Evolutionary conservation across 768 basidiomycete genomes (phyloP).

Genomic region (Xerocomellus dryophilus): DNA sequence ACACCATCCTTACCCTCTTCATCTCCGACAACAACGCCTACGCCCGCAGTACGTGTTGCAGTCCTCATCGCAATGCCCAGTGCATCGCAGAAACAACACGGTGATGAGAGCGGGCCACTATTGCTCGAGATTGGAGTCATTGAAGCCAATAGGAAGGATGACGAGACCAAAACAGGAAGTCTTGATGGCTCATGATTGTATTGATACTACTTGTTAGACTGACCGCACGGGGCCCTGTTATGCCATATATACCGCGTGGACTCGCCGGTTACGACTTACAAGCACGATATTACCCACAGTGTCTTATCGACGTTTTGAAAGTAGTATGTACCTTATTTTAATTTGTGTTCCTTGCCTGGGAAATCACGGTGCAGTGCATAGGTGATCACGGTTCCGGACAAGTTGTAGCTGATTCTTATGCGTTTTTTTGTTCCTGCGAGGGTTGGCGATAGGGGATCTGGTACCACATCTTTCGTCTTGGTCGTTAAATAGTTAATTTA

Average conservation of each 20-base stretch:
- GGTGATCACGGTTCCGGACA: too few relatives aligned
- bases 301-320: neutral
- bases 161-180: neutral
- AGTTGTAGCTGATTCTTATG: too few relatives aligned
- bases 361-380: too few relatives aligned
- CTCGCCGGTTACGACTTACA: neutral
- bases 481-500: too few relatives aligned
- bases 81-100: neutral
- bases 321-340: too few relatives aligned
- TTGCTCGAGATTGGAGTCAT: slow-evolving; percentile 34
- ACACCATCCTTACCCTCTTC: neutral
- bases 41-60: slow-evolving; percentile 35
- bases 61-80: slow-evolving; percentile 47
- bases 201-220: slow-evolving; percentile 1
- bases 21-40: slow-evolving; percentile 6
- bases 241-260: slow-evolving; percentile 4
- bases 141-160: slow-evolving; percentile 13
- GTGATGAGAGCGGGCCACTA: slow-evolving; percentile 29
- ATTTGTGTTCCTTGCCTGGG: too few relatives aligned
- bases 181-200: slow-evolving; percentile 10
- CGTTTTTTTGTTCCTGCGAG: too few relatives aligned
- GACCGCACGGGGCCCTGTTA: neutral
- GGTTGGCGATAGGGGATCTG: too few relatives aligned
- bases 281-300: slow-evolving; percentile 5
- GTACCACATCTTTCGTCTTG: too few relatives aligned